Evolutionary conservation across 148 eudicot genomes (phyloP).

Genomic region (Dysphania ambrosioides): DNA sequence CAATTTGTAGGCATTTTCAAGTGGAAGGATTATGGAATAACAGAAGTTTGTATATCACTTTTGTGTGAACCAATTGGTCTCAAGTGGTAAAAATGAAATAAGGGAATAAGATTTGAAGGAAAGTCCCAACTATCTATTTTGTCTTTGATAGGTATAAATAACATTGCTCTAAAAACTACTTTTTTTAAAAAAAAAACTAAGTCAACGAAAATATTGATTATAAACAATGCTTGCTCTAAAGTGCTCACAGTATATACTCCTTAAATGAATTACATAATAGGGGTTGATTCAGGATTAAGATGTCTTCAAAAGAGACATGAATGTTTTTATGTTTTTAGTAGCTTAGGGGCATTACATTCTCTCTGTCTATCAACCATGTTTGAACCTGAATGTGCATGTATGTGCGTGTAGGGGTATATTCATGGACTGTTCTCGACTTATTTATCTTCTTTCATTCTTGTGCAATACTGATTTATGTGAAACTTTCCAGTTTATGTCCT

Average conservation of each 20-base stretch:
- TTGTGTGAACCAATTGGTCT: neutral
- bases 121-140: conserved; percentile 1
- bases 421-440: neutral
- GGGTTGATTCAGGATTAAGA: neutral
- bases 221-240: too few relatives aligned
- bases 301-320: neutral
- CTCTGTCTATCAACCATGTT: neutral
- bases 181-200: too few relatives aligned
- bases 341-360: neutral
- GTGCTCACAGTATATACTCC: neutral
- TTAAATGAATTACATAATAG: neutral
- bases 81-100: neutral
- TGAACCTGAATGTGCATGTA: neutral
- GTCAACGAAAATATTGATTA: too few relatives aligned
- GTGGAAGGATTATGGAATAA: neutral
- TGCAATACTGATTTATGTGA: neutral
- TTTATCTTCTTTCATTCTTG: neutral
- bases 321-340: neutral
- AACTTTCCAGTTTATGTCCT: neutral
- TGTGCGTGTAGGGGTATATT: neutral
- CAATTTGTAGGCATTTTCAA: neutral
- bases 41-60: neutral
- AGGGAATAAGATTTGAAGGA: neutral
- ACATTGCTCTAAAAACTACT: too few relatives aligned
- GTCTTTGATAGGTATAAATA: neutral